Percentiles rank a stretch among this genome's conserved stretches.
phyloP scores from a whole-genome alignment of 257 asterid genomes.

The Scutellaria galericulata region DNA sequence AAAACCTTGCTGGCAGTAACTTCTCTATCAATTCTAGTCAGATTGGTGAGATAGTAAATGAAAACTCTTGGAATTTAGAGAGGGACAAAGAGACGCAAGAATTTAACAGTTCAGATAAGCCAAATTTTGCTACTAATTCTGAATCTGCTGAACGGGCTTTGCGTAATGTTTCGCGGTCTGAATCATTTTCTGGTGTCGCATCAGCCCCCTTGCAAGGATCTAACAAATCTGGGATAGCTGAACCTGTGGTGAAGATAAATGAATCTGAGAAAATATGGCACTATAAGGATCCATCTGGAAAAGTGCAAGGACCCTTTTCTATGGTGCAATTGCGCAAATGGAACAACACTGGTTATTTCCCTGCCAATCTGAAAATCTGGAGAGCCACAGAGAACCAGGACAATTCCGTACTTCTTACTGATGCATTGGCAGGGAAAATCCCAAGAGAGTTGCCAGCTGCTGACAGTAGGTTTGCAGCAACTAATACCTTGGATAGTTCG shows the following conservation, averaged over 20 bases:
- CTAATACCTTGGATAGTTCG: slow-evolving; percentile 36
- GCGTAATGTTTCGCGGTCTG: slow-evolving; percentile 50
- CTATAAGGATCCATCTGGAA: slow-evolving; percentile 93
- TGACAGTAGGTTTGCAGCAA: slow-evolving; percentile 38
- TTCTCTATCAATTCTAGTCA: slow-evolving; percentile 47
- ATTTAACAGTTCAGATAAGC: slow-evolving; percentile 47
- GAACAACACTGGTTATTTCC: slow-evolving; percentile 92
- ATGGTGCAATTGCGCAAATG: slow-evolving; percentile 88
- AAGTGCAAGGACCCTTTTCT: slow-evolving; percentile 95
- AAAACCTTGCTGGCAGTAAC: slow-evolving; percentile 52
- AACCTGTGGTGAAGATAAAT: slow-evolving; percentile 60
- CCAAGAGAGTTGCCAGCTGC: slow-evolving; percentile 51
- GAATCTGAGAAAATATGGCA: slow-evolving; percentile 92
- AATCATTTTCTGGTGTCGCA: slow-evolving; percentile 49
- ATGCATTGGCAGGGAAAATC: slow-evolving; percentile 85
- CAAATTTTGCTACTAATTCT: slow-evolving; percentile 40
- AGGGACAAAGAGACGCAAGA: slow-evolving; percentile 57
- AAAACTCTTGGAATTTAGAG: slow-evolving; percentile 61
- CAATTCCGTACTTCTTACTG: slow-evolving; percentile 63
- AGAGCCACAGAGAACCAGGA: slow-evolving; percentile 60
- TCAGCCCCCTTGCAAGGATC: slow-evolving; percentile 50
- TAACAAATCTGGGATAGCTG: slow-evolving; percentile 46
- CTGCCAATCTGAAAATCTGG: slow-evolving; percentile 82
- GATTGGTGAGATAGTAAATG: slow-evolving; percentile 52
- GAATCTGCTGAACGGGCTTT: slow-evolving; percentile 52